Evolutionary conservation across 2,329 filamentous ascomycete genomes (phyloP).

Genomic region (Venturia asperata): DNA sequence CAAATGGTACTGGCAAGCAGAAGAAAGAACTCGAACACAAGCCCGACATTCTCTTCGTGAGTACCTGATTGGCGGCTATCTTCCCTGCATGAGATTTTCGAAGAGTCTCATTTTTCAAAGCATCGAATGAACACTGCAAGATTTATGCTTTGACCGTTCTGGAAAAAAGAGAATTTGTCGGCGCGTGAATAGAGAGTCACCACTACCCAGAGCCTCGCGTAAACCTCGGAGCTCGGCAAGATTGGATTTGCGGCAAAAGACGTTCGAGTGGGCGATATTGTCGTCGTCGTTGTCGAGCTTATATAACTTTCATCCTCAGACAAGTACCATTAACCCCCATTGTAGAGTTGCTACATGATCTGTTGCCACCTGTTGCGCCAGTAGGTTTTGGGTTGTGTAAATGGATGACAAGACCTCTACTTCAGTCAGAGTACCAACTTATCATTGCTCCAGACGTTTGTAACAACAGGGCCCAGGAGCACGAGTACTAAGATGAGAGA

Average conservation of each 20-base stretch:
- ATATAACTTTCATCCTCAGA: not conserved
- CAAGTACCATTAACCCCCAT: too few relatives aligned
- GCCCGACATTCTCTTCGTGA: not conserved
- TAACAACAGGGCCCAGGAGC: not conserved
- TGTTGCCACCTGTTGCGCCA: not conserved
- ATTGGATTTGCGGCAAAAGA: not conserved
- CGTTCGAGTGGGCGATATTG: not conserved
- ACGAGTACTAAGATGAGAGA: not conserved
- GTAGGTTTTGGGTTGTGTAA: not conserved
- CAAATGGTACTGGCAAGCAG: not conserved
- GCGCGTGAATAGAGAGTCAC: too few relatives aligned
- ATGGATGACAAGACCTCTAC: not conserved
- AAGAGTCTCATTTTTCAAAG: not conserved
- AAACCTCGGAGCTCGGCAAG: not conserved
- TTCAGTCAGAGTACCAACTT: too few relatives aligned
- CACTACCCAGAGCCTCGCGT: too few relatives aligned
- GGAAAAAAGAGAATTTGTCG: too few relatives aligned
- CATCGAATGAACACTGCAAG: not conserved
- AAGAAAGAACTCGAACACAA: not conserved
- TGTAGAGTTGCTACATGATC: not conserved
- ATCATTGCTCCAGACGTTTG: too few relatives aligned
- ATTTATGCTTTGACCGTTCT: not conserved
- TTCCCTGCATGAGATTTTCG: not conserved
- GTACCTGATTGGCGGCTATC: not conserved
- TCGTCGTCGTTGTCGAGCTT: not conserved